Percentiles rank a stretch among this genome's conserved stretches.
These are phyloP conservation scores for Phytopythium montanum DNA, from an alignment of 352 stramenopile genomes.

Conservation along the genomic window DNA sequence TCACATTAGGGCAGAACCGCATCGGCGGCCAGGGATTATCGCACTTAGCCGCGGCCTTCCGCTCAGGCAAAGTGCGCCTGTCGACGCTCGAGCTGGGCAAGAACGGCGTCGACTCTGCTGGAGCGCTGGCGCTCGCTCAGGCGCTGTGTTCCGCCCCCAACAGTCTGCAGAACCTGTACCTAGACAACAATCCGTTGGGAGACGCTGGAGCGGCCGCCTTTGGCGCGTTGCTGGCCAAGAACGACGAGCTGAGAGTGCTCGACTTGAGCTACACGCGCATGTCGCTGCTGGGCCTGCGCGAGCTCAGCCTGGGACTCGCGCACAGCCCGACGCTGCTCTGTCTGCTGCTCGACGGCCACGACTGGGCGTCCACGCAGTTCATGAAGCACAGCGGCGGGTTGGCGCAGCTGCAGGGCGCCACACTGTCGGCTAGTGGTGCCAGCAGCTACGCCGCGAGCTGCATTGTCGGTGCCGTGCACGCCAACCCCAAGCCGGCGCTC, in stretches of 20 bases:
- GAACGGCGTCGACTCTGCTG: conserved; percentile 68
- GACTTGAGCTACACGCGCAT: conserved; percentile 82
- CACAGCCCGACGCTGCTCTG: conserved; percentile 63
- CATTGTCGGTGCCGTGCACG: conserved; percentile 66
- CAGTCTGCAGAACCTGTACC: conserved; percentile 73
- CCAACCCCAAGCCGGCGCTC: conserved; percentile 57
- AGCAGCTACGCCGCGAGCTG: conserved; percentile 75
- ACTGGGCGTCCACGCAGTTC: conserved; percentile 81
- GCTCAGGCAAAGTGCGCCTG: conserved; percentile 41
- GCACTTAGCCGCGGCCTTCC: conserved; percentile 57
- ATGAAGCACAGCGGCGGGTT: conserved; percentile 67
- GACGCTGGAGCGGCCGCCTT: conserved; percentile 66
- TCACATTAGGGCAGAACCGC: conserved; percentile 78
- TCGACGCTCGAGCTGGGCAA: conserved; percentile 78
- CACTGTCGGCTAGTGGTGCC: conserved; percentile 58
- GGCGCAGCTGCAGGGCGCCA: conserved; percentile 46
- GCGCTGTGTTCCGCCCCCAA: conserved; percentile 46
- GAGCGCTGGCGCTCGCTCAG: conserved; percentile 63
- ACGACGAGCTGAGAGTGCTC: conserved; percentile 62
- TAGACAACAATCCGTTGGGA: conserved; percentile 85
- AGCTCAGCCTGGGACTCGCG: conserved; percentile 63
- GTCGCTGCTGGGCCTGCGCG: conserved; percentile 67
- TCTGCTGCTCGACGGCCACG: conserved; percentile 73
- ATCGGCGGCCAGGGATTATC: conserved; percentile 54
- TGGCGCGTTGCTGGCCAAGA: conserved; percentile 65